phyloP scores from a whole-genome alignment of 2,329 filamentous ascomycete species.

The Colletotrichum eremochloae region DNA sequence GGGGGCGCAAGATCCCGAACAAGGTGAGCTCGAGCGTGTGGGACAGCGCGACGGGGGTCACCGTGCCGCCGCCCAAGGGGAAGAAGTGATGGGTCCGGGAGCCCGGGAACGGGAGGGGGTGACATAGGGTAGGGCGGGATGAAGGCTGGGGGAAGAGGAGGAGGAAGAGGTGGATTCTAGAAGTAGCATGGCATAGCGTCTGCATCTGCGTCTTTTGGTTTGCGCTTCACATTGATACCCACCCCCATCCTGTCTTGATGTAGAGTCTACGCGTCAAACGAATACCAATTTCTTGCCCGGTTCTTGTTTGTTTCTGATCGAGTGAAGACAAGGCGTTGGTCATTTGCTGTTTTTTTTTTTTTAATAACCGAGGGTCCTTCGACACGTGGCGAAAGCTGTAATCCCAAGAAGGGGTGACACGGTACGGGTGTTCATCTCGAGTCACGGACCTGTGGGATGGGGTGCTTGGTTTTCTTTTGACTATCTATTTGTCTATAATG shows the following conservation, averaged over 20 bases:
- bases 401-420: no score
- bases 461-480: no score
- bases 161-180: neutral
- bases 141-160: neutral
- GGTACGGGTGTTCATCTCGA: no score
- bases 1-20: constrained; percentile 81
- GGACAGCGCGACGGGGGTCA: constrained; percentile 72
- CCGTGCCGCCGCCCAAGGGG: constrained; percentile 51
- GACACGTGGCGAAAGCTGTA: no score
- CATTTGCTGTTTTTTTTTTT: no score
- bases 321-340: neutral
- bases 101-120: no score
- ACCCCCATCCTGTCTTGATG: neutral
- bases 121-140: no score
- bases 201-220: constrained; percentile 12
- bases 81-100: constrained; percentile 36
- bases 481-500: no score
- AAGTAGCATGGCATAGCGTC: constrained; percentile 22
- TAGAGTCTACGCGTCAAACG: neutral
- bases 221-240: constrained; percentile 33
- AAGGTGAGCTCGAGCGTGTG: constrained; percentile 82
- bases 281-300: neutral
- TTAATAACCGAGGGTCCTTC: no score
- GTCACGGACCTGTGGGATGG: no score
- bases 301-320: neutral